Evolutionary conservation across 352 stramenopile species (phyloP).

Genomic region (Phytophthora idaei): DNA sequence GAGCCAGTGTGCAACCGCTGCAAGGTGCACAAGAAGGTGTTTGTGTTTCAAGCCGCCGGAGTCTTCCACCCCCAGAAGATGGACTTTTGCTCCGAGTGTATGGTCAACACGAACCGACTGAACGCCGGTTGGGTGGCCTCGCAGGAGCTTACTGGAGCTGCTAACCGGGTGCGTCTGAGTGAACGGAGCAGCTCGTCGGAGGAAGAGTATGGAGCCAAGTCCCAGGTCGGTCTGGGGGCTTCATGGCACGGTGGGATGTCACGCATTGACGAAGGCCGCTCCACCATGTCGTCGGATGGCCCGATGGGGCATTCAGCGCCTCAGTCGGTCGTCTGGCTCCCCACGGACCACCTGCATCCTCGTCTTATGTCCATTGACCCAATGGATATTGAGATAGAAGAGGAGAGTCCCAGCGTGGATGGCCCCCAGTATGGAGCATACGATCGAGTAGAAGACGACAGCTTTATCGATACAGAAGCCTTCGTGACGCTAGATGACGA

Average conservation of each 20-base stretch:
- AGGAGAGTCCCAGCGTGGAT: slow-evolving; percentile 14
- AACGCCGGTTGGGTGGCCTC: slow-evolving; percentile 59
- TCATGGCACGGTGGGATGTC: slow-evolving; percentile 34
- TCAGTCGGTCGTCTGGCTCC: slow-evolving; percentile 37
- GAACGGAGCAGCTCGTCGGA: slow-evolving; percentile 25
- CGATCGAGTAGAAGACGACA: slow-evolving; percentile 29
- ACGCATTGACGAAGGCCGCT: slow-evolving; percentile 40
- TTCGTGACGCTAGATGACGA: slow-evolving; percentile 39
- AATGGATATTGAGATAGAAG: slow-evolving; percentile 26
- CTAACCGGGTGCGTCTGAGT: slow-evolving; percentile 21
- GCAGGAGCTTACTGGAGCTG: slow-evolving; percentile 48
- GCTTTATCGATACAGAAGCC: slow-evolving; percentile 36
- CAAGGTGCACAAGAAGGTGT: slow-evolving; percentile 53
- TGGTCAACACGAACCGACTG: slow-evolving; percentile 47
- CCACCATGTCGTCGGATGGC: slow-evolving; percentile 46
- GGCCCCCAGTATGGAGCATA: slow-evolving; percentile 14
- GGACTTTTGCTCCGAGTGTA: slow-evolving; percentile 66
- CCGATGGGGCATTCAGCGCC: slow-evolving; percentile 20
- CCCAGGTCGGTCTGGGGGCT: slow-evolving; percentile 16
- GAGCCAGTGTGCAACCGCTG: slow-evolving; percentile 48
- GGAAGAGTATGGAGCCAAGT: slow-evolving; percentile 21
- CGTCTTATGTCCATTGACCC: slow-evolving; percentile 22
- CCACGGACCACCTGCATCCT: slow-evolving; percentile 34
- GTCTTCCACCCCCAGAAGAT: slow-evolving; percentile 70
- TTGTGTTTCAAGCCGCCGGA: slow-evolving; percentile 40